Percentiles rank a stretch among this genome's conserved stretches.
These are phyloP conservation scores for Diplocarpon mali DNA, from an alignment of 2,329 filamentous ascomycete species.

Conservation along the genomic window DNA sequence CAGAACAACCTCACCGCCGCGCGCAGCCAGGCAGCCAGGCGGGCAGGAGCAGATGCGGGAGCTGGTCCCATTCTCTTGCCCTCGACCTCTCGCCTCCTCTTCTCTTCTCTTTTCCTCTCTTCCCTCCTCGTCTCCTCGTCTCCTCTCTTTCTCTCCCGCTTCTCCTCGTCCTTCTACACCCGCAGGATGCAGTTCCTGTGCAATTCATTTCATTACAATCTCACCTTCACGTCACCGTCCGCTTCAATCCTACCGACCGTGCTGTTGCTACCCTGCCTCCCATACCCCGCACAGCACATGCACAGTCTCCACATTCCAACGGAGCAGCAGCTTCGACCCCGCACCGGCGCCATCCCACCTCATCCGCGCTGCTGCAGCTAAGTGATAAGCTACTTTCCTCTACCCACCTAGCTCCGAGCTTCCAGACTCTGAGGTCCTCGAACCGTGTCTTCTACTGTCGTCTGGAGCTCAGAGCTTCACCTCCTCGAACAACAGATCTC, in stretches of 20 bases:
- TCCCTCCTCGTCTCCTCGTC: background rate
- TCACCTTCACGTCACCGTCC: background rate
- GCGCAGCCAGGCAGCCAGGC: no score
- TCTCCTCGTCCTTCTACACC: background rate
- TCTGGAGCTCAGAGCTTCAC: no score
- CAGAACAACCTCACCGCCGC: no score
- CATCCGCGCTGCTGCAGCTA: background rate
- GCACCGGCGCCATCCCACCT: background rate
- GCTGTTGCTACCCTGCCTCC: no score
- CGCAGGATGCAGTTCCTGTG: background rate
- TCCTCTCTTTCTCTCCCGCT: background rate
- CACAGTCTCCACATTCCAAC: no score
- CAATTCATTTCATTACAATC: background rate
- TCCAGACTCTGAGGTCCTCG: background rate
- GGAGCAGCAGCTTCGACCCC: no score
- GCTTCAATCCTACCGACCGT: no score
- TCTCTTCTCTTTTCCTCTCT: background rate
- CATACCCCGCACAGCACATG: no score
- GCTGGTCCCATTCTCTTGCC: background rate
- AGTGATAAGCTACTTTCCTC: background rate
- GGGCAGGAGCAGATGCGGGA: background rate
- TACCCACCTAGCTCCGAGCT: background rate
- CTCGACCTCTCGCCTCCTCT: background rate
- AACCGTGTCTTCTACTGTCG: no score
- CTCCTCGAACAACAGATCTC: no score